These are phyloP conservation scores for Ophiocordyceps camponoti-rufipedis DNA, from an alignment of 2,329 filamentous ascomycete species.

Conservation along the genomic window DNA sequence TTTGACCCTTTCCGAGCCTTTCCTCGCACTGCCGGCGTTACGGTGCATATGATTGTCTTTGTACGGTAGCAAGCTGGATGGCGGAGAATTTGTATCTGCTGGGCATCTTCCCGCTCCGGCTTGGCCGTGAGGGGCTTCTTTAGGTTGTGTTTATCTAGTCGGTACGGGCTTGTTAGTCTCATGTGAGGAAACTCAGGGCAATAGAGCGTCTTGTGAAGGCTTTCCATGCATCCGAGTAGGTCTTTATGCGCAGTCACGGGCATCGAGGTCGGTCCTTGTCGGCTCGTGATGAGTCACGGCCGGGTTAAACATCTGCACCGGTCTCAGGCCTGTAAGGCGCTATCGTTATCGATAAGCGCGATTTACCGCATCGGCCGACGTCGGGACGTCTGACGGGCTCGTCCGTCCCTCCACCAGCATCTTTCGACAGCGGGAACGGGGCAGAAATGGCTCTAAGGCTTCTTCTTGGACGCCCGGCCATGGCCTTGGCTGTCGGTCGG, in stretches of 20 bases:
- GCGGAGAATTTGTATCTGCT: neutral
- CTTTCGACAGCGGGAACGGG: neutral
- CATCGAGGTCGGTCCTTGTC: too few relatives aligned
- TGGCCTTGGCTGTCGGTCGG: slow-evolving; percentile 9
- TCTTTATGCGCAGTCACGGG: too few relatives aligned
- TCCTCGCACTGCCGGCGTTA: neutral
- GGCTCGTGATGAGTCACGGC: too few relatives aligned
- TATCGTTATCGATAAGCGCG: too few relatives aligned
- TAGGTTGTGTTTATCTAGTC: neutral
- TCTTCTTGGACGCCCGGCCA: slow-evolving; percentile 19
- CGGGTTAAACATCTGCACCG: too few relatives aligned
- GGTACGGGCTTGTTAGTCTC: too few relatives aligned
- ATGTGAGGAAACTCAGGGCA: too few relatives aligned
- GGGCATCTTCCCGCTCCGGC: too few relatives aligned
- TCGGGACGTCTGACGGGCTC: neutral
- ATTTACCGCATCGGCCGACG: neutral
- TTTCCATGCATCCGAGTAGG: too few relatives aligned
- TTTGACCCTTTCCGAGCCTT: neutral
- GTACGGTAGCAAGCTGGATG: neutral
- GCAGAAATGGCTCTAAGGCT: slow-evolving; percentile 21
- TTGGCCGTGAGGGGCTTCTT: neutral
- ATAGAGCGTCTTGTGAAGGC: too few relatives aligned
- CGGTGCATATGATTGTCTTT: neutral
- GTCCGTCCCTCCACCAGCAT: neutral
- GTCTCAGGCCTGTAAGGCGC: too few relatives aligned